Conservation (phyloP, 2,329 filamentous ascomycete species). For the Huntiella bhutanensis region DNA sequence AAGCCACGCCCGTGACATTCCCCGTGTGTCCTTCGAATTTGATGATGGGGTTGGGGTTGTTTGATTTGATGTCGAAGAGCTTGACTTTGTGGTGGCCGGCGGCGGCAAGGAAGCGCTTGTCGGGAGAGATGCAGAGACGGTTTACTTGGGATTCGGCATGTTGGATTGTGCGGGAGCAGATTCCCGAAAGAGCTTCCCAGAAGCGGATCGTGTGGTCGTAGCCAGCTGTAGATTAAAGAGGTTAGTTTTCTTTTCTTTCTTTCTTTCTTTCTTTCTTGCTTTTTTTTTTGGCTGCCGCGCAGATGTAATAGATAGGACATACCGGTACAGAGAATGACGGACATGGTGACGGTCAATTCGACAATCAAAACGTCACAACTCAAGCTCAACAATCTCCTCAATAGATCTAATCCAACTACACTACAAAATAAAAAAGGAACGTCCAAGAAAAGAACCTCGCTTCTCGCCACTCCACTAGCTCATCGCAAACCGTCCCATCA, state of each 20-base stretch:
- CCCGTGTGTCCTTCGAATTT: slow-evolving; percentile 91
- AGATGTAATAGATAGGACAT: slow-evolving; percentile 14
- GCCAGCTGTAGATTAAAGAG: slow-evolving; percentile 24
- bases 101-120: slow-evolving; percentile 91
- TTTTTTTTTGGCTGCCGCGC: slow-evolving; percentile 1
- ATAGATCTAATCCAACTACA: neutral
- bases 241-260: neutral
- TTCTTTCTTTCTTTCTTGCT: neutral
- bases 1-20: slow-evolving; percentile 91
- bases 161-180: slow-evolving; percentile 94
- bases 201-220: slow-evolving; percentile 47
- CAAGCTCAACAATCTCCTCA: neutral
- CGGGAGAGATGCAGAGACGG: slow-evolving; percentile 90
- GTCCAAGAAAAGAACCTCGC: neutral
- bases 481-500: neutral
- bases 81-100: slow-evolving; percentile 68
- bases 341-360: slow-evolving; percentile 23
- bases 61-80: slow-evolving; percentile 95
- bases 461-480: neutral
- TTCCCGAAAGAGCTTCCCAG: slow-evolving; percentile 95
- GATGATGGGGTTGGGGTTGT: slow-evolving; percentile 84
- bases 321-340: slow-evolving; percentile 45
- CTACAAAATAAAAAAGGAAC: neutral
- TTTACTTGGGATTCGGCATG: slow-evolving; percentile 98
- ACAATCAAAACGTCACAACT: neutral